phyloP scores from a whole-genome alignment of 129 eudicot genomes.

The Tagetes erecta region DNA sequence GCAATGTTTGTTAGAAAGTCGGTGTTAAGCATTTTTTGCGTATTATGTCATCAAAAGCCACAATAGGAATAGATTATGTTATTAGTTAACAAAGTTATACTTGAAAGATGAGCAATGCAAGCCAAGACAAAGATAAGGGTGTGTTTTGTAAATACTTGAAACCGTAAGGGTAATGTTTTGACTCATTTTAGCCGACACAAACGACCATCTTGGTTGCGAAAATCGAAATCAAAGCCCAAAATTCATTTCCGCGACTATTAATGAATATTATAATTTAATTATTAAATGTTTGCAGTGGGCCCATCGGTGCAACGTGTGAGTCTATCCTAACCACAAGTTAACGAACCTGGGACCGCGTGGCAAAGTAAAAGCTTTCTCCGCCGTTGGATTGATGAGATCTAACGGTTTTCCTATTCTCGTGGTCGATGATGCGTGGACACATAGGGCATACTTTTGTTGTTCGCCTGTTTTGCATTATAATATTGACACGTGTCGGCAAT shows the following conservation, averaged over 20 bases:
- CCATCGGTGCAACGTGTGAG: conserved; percentile 30
- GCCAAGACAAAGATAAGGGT: neutral
- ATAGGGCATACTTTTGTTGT: conserved; percentile 7
- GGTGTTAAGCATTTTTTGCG: neutral
- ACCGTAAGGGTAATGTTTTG: neutral
- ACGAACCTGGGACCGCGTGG: conserved; percentile 31
- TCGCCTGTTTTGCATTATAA: conserved; percentile 17
- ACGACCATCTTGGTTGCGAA: conserved; percentile 3
- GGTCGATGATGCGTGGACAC: conserved; percentile 32
- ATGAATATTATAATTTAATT: too few relatives aligned
- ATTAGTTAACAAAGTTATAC: too few relatives aligned
- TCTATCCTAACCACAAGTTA: conserved; percentile 40
- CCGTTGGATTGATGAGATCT: conserved; percentile 23
- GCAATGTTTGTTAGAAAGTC: neutral
- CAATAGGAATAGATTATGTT: too few relatives aligned
- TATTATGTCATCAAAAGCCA: too few relatives aligned
- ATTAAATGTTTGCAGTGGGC: neutral
- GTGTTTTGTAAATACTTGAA: neutral
- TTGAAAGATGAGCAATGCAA: too few relatives aligned
- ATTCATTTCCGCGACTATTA: too few relatives aligned
- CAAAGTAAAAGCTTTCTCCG: neutral
- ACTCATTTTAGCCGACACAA: conserved; percentile 11
- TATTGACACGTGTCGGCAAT: conserved; percentile 35
- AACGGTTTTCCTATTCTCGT: conserved; percentile 17
- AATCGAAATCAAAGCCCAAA: too few relatives aligned